Evolutionary conservation across 495 filamentous ascomycete genomes (phyloP), one percentile per base, ranked within the genome.

Genomic region (Penicillium ochrochloron): DNA sequence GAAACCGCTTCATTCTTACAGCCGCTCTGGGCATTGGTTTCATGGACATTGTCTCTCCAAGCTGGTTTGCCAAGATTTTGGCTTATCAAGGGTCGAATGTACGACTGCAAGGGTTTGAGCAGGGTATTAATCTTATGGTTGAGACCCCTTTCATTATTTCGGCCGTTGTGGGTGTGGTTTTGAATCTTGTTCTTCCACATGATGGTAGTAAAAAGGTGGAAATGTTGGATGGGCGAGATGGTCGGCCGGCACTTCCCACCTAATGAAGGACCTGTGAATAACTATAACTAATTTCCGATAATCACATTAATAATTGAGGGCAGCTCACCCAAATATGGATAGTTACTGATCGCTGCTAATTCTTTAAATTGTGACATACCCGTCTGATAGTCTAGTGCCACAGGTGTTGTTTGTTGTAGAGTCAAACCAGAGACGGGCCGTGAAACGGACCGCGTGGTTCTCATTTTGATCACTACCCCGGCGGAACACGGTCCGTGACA

Each of bases 1-100:
- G 92, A 42, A 94, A 90, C 69, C 83, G 92, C 12, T 96, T 95
- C 78, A 90, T 96, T 70, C 82, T 95, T 31, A 93, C 92, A 0
- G 88, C 88, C 12, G 82, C 87, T 0, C 73, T 95, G 27, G 76
- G 89, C 0, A 75, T 94, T 19, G 92, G 92, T 27, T 88, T 89
- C 62, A 89, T 88, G 62, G 91, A 92, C 5, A 94, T 90, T 12
- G 74, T 94, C 7, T 88, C 93, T 0, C 90, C 92, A 0, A 83
- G 75, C 29, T 92, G 89, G 78, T 92, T 91, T 69, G 66, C 67
- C 50, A 83, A 83, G 66, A 86, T 94, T 48, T 90, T 95, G 70
- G 90, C 86, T 9, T 86, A 86, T 61, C 68, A 63, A 0, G 90
- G 90, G 21, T 76, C 80, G 52, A 90, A 93, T 75, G 83, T 82